phyloP scores from a whole-genome alignment of 257 asterid species.

The Nicotiana noctiflora region DNA sequence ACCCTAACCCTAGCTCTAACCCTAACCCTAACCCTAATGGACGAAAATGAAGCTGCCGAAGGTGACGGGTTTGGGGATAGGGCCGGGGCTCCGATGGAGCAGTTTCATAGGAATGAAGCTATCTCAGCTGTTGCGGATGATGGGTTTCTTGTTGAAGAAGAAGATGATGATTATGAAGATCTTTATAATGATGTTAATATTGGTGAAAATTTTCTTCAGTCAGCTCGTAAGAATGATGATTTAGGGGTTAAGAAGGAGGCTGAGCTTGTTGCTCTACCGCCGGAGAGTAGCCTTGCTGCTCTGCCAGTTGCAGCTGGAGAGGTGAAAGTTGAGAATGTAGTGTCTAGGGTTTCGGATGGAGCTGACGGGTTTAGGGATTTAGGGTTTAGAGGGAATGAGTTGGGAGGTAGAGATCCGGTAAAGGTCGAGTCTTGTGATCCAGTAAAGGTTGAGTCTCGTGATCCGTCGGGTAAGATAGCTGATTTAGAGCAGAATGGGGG shows the following conservation, averaged over 20 bases:
- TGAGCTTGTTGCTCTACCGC: no score
- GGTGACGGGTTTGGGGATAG: constrained; percentile 26
- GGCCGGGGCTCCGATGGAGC: constrained; percentile 50
- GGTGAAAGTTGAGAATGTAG: no score
- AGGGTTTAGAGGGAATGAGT: no score
- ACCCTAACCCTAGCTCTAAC: constrained; percentile 2
- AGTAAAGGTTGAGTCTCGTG: no score
- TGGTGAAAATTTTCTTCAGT: constrained; percentile 78
- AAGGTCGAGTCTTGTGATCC: no score
- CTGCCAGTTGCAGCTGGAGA: no score
- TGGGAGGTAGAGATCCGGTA: no score
- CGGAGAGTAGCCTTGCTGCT: no score
- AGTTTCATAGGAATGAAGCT: constrained; percentile 68
- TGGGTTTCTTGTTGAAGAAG: constrained; percentile 70
- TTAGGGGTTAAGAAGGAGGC: no score
- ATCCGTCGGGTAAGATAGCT: not conserved
- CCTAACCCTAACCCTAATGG: constrained; percentile 16
- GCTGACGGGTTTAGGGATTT: no score
- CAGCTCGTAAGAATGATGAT: constrained; percentile 55
- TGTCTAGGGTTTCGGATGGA: no score
- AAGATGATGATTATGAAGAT: constrained; percentile 84
- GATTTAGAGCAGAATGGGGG: constrained; percentile 7
- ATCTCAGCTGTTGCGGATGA: constrained; percentile 80
- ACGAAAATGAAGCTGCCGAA: constrained; percentile 11
- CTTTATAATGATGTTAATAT: constrained; percentile 93